phyloP scores from a whole-genome alignment of 176 grass and related monocot genomes.

The Lolium multiflorum region DNA sequence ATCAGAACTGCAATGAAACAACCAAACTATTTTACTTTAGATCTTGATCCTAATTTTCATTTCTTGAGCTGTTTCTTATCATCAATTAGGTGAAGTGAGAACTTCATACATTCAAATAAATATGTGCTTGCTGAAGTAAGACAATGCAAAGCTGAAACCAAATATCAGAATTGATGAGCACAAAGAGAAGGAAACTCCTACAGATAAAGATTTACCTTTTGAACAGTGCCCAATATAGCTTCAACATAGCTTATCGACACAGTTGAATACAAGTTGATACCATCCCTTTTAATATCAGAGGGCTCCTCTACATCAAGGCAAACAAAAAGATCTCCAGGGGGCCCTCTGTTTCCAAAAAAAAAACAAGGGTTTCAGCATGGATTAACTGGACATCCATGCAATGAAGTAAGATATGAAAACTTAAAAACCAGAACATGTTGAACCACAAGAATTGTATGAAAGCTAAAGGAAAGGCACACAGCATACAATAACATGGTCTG shows the following conservation, averaged over 20 bases:
- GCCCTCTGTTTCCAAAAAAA: constrained; percentile 62
- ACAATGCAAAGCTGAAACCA: constrained; percentile 22
- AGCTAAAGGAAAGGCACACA: constrained; percentile 16
- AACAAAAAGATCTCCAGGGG: constrained; percentile 97
- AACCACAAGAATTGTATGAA: constrained; percentile 36
- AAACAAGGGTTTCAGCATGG: constrained; percentile 24
- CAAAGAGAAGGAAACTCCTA: constrained; percentile 22
- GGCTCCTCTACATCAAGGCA: constrained; percentile 96
- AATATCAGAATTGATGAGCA: constrained; percentile 26
- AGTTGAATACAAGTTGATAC: constrained; percentile 90
- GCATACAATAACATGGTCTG: not conserved
- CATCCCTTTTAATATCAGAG: constrained; percentile 94
- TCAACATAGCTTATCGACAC: constrained; percentile 89
- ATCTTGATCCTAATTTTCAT: constrained; percentile 16
- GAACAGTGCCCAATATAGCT: constrained; percentile 85
- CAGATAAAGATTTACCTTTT: constrained; percentile 59
- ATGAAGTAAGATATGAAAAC: constrained; percentile 11
- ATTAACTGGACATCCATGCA: constrained; percentile 18
- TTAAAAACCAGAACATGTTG: constrained; percentile 2
- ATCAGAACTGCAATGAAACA: constrained; percentile 18
- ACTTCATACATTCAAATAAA: constrained; percentile 8
- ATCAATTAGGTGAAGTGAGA: constrained; percentile 30
- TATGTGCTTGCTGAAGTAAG: constrained; percentile 37
- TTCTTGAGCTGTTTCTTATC: constrained; percentile 17
- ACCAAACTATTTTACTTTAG: constrained; percentile 13